A percentile compares a stretch with the other conserved stretches of the same genome.
Evolutionary conservation across 164 flowering plant species (phyloP).

Genomic region (Macadamia integrifolia): DNA sequence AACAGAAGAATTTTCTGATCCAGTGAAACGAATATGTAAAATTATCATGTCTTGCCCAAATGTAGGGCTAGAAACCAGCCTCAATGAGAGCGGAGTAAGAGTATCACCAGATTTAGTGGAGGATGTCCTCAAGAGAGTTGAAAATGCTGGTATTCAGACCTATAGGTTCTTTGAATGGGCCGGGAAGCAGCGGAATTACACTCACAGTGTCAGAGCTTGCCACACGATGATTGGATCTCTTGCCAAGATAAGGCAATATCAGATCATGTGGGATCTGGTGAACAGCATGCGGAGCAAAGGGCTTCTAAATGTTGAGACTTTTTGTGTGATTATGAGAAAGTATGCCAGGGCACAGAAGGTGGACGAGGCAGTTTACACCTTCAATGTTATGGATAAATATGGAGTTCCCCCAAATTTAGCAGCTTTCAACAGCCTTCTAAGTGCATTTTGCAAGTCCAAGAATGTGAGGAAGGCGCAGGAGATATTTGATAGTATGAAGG

Average conservation of each 20-base stretch:
- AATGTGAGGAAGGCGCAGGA: constrained; percentile 92
- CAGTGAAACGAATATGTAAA: constrained; percentile 37
- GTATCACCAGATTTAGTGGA: constrained; percentile 62
- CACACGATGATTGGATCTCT: constrained; percentile 75
- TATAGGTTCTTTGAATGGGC: constrained; percentile 84
- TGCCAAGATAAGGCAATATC: constrained; percentile 80
- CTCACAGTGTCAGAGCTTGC: constrained; percentile 62
- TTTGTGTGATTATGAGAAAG: constrained; percentile 76
- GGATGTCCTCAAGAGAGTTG: constrained; percentile 55
- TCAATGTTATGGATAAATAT: constrained; percentile 77
- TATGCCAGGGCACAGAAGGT: constrained; percentile 76
- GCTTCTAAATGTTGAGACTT: constrained; percentile 71
- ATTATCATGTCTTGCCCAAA: constrained; percentile 63
- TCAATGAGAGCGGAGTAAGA: constrained; percentile 59
- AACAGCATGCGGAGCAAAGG: constrained; percentile 53
- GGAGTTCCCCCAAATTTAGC: constrained; percentile 55
- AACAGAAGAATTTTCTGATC: constrained; percentile 21
- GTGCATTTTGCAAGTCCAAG: constrained; percentile 81
- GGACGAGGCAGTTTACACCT: constrained; percentile 76
- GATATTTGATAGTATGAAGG: constrained; percentile 65
- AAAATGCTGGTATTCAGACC: constrained; percentile 88
- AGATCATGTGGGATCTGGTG: constrained; percentile 88
- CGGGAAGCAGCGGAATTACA: constrained; percentile 56
- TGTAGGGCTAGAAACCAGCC: constrained; percentile 47
- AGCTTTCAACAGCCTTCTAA: constrained; percentile 73